Evolutionary conservation across 2,329 filamentous ascomycete species (phyloP).

Genomic region (Diaporthe sp.): DNA sequence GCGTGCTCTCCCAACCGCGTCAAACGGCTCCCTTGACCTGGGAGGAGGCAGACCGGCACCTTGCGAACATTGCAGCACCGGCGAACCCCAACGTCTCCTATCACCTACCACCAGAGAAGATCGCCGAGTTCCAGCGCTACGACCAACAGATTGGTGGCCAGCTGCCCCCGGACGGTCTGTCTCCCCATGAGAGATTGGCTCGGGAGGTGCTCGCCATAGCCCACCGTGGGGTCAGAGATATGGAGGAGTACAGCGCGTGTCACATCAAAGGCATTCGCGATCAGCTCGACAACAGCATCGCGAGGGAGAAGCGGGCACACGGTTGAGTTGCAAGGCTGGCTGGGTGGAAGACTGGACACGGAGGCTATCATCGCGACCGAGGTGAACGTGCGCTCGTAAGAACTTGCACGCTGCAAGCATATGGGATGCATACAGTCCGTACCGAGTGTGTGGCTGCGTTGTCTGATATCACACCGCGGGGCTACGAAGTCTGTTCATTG

Average conservation of each 20-base stretch:
- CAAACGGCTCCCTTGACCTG: slow-evolving; percentile 37
- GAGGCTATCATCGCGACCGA: neutral
- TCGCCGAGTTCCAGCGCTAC: slow-evolving; percentile 30
- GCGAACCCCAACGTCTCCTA: slow-evolving; percentile 44
- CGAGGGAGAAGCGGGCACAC: slow-evolving; percentile 32
- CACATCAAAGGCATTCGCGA: slow-evolving; percentile 38
- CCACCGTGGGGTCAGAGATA: slow-evolving; percentile 28
- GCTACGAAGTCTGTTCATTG: neutral
- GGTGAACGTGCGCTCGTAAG: neutral
- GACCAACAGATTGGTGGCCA: slow-evolving; percentile 2
- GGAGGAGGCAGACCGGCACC: slow-evolving; percentile 47
- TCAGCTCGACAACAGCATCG: slow-evolving; percentile 32
- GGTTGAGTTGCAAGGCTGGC: slow-evolving; percentile 9
- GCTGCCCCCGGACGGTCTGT: slow-evolving; percentile 2
- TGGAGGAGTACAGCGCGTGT: slow-evolving; percentile 35
- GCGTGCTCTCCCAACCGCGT: slow-evolving; percentile 31
- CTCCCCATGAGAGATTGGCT: slow-evolving; percentile 30
- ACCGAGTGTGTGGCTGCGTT: neutral
- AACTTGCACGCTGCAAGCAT: neutral
- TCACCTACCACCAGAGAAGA: slow-evolving; percentile 40
- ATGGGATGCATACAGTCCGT: neutral
- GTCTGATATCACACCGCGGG: neutral
- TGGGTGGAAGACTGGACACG: neutral
- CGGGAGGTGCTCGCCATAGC: slow-evolving; percentile 36
- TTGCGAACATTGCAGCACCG: slow-evolving; percentile 47